Evolutionary conservation across 768 basidiomycete genomes (phyloP), one percentile per base, ranked within the genome.

Genomic region (Suillus alpinus): DNA sequence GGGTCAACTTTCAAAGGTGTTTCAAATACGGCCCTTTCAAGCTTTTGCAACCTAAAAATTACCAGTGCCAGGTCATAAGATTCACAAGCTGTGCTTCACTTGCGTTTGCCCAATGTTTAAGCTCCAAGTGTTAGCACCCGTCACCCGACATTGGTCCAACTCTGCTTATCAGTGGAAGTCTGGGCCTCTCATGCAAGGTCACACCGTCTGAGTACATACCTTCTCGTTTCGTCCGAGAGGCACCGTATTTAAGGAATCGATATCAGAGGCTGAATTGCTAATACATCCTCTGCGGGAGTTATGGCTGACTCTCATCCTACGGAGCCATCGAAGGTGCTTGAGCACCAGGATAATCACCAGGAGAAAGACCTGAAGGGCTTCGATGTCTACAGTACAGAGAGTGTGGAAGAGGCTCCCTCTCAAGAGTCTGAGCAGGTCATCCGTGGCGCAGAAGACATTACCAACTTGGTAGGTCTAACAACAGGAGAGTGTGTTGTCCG

Each of bases 361-460:
- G 56, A 61, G 56, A 58, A 60, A 57, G 43, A 44, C 31, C 13
- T 16, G 7, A 49, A 62, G 47, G 49, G 4, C n/a, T 44, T 34
- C 23, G 57, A 59, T 23, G 34, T 13, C 29, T 53, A 37, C 29
- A 59, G 49, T 16, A 20, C 60, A 23, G 41, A 39, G 26, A 50
- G 46, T 13, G 9, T 14, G n/a, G 57, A 46, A 40, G 61, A 62
- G 12, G 16, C 23, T 18, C 47, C 61, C 31, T 57, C 40, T 14
- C 57, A 62, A 49, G 26, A 59, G 14, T 43, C 49, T 16, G 59
- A 56, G 31, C 44, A 58, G 2, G 12, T 62, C 53, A 31, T 62
- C 14, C 60, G 53, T 13, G 59, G 59, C 12, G 62, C 62, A 16
- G 60, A 51, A 26, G 62, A 62, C 8, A 62, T 62, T 16, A 56